Evolutionary conservation across 2,329 filamentous ascomycete species (phyloP).

Genomic region (Colletotrichum sp.): DNA sequence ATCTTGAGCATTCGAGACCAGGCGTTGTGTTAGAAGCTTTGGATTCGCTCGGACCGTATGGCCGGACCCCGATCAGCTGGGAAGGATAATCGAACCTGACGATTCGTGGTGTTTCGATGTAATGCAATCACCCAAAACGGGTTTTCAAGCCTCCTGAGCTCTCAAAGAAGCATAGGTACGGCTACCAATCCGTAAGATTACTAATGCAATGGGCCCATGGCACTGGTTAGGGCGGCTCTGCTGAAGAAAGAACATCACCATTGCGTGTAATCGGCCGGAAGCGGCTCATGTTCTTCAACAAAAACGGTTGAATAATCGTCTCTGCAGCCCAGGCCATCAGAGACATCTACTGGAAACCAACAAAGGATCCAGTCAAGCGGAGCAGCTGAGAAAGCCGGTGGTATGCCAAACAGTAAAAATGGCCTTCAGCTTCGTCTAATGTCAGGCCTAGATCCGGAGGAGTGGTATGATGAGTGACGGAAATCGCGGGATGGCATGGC

Average conservation of each 20-base stretch:
- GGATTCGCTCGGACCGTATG: neutral
- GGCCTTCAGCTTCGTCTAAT: slow-evolving; percentile 1
- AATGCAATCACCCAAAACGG: neutral
- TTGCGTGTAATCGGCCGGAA: neutral
- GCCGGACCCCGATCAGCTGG: neutral
- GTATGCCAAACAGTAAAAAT: neutral
- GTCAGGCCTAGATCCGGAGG: slow-evolving; percentile 3
- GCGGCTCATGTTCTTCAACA: neutral
- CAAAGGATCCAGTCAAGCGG: neutral
- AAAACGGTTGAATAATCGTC: neutral
- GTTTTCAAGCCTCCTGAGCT: neutral
- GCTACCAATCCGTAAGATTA: neutral
- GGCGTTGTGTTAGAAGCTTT: neutral
- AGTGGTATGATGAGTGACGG: neutral
- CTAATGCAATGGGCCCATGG: neutral
- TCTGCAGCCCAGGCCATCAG: neutral
- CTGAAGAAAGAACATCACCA: neutral
- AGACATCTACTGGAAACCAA: neutral
- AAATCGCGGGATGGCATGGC: neutral
- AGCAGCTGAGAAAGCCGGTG: neutral
- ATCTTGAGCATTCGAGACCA: neutral
- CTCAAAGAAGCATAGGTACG: neutral
- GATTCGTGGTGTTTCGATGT: neutral
- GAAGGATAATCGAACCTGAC: neutral
- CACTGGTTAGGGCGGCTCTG: neutral